Base-by-base conservation (phyloP, 768 basidiomycete species). In the Infundibulicybe gibba region DNA sequence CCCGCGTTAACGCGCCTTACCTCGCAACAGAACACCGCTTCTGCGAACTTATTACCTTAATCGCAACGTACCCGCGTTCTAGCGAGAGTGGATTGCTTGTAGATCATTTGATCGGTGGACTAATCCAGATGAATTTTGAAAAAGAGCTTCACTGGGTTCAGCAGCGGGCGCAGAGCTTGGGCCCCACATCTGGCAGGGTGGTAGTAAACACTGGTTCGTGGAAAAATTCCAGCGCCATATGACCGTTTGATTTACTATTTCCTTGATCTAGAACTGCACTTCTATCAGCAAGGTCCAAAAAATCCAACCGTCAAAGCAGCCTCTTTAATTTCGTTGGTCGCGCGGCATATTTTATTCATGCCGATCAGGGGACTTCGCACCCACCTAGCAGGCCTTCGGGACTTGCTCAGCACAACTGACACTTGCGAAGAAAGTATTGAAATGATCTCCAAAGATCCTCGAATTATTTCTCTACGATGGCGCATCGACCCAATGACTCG, bases 11-110 rank as follows among this genome's bases (percentile, higher is more conserved):
- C 25, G n/a, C 15, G 6, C 19, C 48, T 30, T 51, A 49, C 40
- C 44, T 54, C 12, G n/a, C 25, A 14, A 34, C 44, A 3, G 50
- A 54, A 30, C 17, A 19, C 21, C 43, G 47, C 31, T 32, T 49
- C 8, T 49, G 50, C 32, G 40, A 51, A 32, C 42, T 54, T 10
- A 6, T 45, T 3, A 19, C 34, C 17, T 17, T 6, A 15, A 14
- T 40, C 6, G 19, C 11, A 14, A 44, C 30, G 12, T 17, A 11
- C 10, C 4, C 44, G 32, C 32, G 16, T 6, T 14, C n/a, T n/a
- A 10, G 3, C 10, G 35, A 38, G 10, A 10, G n/a, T 3, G 32
- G 55, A 2, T 52, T 53, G 1, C 45, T 59, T 3, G 17, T 38
- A 10, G n/a, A 38, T 14, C 35, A 10, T 6, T 10, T 38, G n/a